Base-by-base conservation (phyloP, 257 asterid species). In the Nicotiana undulata region DNA sequence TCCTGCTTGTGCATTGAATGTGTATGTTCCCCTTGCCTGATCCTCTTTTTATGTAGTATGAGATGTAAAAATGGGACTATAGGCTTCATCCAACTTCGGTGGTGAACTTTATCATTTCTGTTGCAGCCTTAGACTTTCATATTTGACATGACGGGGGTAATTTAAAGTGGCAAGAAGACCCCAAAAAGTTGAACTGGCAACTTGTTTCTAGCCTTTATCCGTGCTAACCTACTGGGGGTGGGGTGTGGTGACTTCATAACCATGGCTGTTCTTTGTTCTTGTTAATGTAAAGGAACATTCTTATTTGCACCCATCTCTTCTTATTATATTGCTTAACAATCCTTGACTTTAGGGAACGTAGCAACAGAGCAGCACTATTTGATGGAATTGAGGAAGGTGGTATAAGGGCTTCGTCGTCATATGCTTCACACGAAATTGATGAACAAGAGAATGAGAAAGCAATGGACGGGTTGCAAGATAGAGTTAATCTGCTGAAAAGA, bases 341-440 rank as follows among this genome's bases (percentile, higher is more conserved):
- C 9, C 75, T 67, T n/a, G 55, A 34, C 75, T 77, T 56, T 82
- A 95, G 95, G 97, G 99, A 95, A 37, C 93, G 95, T 66, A 89
- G 85, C 84, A 81, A 89, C 75, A 92, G 98, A 88, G 78, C 81
- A 81, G 94, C 99, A 44, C 93, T 95, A n/a, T 93, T 95, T 84
- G 98, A 95, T 84, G 99, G 98, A n/a, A 95, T 95, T 80, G 99
- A 95, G 89, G 98, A 95, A 86, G 98, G 98, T 74, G 99, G 97
- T 46, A 91, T 95, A 81, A 87, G 97, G 86, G 94, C 97, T 82
- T 89, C 96, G 1, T 87, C 96, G 0, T 89, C 98, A 75, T 95
- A 88, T 84, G 85, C 92, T 83, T 88, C 95, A 79, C 95, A 92
- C 79, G 98, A 95, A 89, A 93, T 95, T 87, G 96, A 90, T 80